phyloP scores from a whole-genome alignment of 257 asterid species.

The Gentiana macrophylla region DNA sequence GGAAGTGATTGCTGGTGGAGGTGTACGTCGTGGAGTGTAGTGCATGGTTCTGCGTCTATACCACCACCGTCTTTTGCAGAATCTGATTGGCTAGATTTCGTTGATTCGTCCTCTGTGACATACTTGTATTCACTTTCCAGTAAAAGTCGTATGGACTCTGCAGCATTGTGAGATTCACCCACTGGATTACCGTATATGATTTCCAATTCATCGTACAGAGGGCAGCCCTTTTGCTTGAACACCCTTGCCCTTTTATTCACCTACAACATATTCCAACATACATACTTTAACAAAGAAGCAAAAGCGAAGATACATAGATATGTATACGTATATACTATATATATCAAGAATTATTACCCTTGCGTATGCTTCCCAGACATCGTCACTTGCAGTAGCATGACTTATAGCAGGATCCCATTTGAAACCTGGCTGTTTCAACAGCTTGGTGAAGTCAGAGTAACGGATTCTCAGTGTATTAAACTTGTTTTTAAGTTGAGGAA shows the following conservation, averaged over 20 bases:
- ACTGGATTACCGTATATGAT: background rate
- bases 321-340: too few relatives aligned
- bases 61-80: background rate
- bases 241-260: background rate
- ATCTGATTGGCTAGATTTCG: background rate
- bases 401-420: slow-evolving; percentile 1
- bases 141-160: background rate
- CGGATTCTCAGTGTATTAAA: slow-evolving; percentile 1
- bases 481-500: slow-evolving; percentile 3
- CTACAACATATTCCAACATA: background rate
- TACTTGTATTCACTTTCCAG: background rate
- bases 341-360: background rate
- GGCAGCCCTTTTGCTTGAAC: slow-evolving; percentile 1
- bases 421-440: slow-evolving; percentile 10
- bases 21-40: background rate
- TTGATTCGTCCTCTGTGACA: slow-evolving; percentile 5
- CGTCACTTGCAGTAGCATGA: slow-evolving; percentile 7
- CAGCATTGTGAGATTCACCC: background rate
- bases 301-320: background rate
- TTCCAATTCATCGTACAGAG: background rate
- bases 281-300: background rate
- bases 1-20: background rate
- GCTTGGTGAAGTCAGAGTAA: slow-evolving; percentile 4
- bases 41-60: background rate
- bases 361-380: slow-evolving; percentile 2